Conservation (phyloP, 768 basidiomycete genomes). For the Baorangia bicolor region DNA sequence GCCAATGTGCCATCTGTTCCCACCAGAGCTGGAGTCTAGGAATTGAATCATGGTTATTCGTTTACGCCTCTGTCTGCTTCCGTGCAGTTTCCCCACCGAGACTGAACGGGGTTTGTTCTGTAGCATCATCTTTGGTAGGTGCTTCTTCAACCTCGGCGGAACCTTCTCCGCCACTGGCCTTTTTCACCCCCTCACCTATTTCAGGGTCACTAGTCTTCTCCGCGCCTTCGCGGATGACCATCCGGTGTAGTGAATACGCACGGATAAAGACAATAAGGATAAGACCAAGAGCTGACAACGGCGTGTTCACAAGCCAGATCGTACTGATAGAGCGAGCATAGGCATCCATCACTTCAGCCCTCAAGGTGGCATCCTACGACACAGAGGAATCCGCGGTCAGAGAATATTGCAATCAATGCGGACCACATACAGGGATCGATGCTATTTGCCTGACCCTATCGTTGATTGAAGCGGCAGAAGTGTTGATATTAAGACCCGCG, state of each 20-base stretch:
- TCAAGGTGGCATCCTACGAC: constrained; percentile 29
- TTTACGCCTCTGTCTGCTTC: neutral
- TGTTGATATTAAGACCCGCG: constrained; percentile 33
- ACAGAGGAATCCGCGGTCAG: constrained; percentile 5
- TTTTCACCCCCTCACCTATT: constrained; percentile 14
- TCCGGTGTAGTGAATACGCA: constrained; percentile 36
- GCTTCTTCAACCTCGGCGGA: neutral
- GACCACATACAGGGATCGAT: constrained; percentile 23
- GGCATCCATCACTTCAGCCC: constrained; percentile 35
- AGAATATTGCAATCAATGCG: constrained; percentile 1
- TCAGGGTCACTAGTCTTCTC: constrained; percentile 30
- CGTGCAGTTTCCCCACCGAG: neutral
- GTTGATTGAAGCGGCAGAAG: constrained; percentile 44
- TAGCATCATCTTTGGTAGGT: neutral
- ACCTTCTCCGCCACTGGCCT: neutral
- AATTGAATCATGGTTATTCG: neutral
- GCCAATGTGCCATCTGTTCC: too few relatives aligned
- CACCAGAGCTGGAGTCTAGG: too few relatives aligned
- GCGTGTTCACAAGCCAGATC: constrained; percentile 40
- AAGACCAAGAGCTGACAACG: constrained; percentile 32
- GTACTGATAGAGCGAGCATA: constrained; percentile 37
- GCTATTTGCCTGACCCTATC: constrained; percentile 48
- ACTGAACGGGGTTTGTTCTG: neutral
- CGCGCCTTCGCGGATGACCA: constrained; percentile 11
- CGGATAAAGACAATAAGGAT: constrained; percentile 35